phyloP scores from a whole-genome alignment of 2,329 filamentous ascomycete genomes.

The Fusarium tricinctum region DNA sequence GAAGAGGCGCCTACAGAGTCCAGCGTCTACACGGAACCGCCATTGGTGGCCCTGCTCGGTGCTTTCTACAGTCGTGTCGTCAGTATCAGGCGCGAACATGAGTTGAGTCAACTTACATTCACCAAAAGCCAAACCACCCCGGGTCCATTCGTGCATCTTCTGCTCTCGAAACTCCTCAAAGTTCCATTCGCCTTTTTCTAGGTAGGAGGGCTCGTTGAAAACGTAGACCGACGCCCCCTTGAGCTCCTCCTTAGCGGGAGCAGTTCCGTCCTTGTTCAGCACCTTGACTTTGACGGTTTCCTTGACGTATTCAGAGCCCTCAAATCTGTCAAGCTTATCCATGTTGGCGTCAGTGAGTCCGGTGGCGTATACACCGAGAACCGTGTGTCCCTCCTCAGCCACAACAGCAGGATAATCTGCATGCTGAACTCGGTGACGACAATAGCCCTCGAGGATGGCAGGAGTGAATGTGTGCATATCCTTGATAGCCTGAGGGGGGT shows the following conservation, averaged over 20 bases:
- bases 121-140: slow-evolving; percentile 63
- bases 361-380: slow-evolving; percentile 81
- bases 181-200: slow-evolving; percentile 88
- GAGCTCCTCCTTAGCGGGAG: slow-evolving; percentile 59
- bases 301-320: slow-evolving; percentile 80
- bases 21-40: slow-evolving; percentile 10
- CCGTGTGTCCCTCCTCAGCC: slow-evolving; percentile 66
- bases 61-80: slow-evolving; percentile 38
- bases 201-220: slow-evolving; percentile 62
- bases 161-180: slow-evolving; percentile 85
- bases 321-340: slow-evolving; percentile 82
- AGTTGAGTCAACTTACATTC: slow-evolving; percentile 51
- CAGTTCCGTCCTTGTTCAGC: slow-evolving; percentile 57
- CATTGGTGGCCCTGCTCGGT: slow-evolving; percentile 36
- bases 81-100: slow-evolving; percentile 13
- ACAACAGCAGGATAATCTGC: slow-evolving; percentile 88
- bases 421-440: slow-evolving; percentile 75
- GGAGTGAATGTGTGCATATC: slow-evolving; percentile 75
- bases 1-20: slow-evolving; percentile 33
- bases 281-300: slow-evolving; percentile 68
- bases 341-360: slow-evolving; percentile 85
- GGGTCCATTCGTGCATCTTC: slow-evolving; percentile 72
- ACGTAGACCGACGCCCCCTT: slow-evolving; percentile 75
- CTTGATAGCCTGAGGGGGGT: slow-evolving; percentile 63
- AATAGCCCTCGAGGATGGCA: slow-evolving; percentile 80